phyloP scores from a whole-genome alignment of 306 rosid species.

The Ziziphus jujuba region DNA sequence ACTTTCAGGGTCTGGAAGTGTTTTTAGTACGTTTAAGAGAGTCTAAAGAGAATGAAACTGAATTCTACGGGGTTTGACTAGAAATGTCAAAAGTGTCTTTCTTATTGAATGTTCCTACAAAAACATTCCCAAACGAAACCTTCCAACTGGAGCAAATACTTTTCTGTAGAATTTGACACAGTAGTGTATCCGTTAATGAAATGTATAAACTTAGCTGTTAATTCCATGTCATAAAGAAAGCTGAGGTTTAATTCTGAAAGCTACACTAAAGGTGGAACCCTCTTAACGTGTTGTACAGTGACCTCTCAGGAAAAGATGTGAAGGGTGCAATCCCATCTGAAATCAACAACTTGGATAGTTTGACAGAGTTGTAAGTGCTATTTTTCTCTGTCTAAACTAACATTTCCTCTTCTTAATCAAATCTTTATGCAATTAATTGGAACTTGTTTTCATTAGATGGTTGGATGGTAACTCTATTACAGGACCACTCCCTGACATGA shows the following conservation, averaged over 20 bases:
- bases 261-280: constrained; percentile 17
- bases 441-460: constrained; percentile 57
- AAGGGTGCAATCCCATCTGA: constrained; percentile 70
- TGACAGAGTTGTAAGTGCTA: constrained; percentile 76
- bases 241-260: neutral
- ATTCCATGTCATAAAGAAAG: neutral
- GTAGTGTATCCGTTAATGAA: too few relatives aligned
- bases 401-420: neutral
- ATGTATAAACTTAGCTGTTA: neutral
- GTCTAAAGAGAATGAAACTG: too few relatives aligned
- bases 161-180: too few relatives aligned
- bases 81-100: too few relatives aligned
- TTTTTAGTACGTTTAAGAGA: too few relatives aligned
- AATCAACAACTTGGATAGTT: constrained; percentile 66
- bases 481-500: constrained; percentile 83
- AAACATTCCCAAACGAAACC: too few relatives aligned
- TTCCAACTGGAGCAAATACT: too few relatives aligned
- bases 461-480: constrained; percentile 68
- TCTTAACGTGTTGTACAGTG: constrained; percentile 43
- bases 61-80: too few relatives aligned
- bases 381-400: constrained; percentile 6
- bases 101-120: too few relatives aligned
- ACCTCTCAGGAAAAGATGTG: constrained; percentile 60
- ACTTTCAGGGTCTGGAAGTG: too few relatives aligned
- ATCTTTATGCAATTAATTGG: neutral